phyloP scores from a whole-genome alignment of 345 rosid genomes.

The Salix brachista region DNA sequence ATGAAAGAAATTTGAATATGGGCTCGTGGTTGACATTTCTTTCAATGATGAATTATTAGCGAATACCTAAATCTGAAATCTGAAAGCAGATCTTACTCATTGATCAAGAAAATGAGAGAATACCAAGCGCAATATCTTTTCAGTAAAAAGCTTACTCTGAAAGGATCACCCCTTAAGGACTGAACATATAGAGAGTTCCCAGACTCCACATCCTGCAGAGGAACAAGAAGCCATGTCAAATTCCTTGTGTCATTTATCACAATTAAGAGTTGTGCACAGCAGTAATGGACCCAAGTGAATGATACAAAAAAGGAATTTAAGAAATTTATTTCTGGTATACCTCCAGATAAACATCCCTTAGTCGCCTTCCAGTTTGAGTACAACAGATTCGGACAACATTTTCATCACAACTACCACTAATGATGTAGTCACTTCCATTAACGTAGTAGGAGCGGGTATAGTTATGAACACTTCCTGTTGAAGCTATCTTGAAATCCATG shows the following conservation, averaged over 20 bases:
- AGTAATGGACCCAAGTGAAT: neutral
- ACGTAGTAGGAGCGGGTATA: slow-evolving; percentile 92
- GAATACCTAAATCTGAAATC: too few species aligned
- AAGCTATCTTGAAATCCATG: slow-evolving; percentile 61
- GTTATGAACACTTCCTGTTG: slow-evolving; percentile 76
- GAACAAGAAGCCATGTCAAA: neutral
- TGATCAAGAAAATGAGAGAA: too few species aligned
- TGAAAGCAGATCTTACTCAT: neutral
- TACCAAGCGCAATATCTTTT: neutral
- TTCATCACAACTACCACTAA: slow-evolving; percentile 93
- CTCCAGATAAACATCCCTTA: slow-evolving; percentile 85
- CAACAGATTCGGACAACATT: slow-evolving; percentile 80
- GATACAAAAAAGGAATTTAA: neutral
- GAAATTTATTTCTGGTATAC: slow-evolving; percentile 24
- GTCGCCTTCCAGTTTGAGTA: slow-evolving; percentile 97
- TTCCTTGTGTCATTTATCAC: neutral
- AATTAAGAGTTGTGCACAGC: slow-evolving; percentile 3
- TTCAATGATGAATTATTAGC: too few species aligned
- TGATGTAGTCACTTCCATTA: slow-evolving; percentile 85
- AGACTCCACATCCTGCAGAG: slow-evolving; percentile 53
- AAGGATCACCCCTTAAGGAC: slow-evolving; percentile 89
- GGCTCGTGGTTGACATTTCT: too few species aligned
- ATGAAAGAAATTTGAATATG: too few species aligned
- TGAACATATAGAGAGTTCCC: slow-evolving; percentile 82
- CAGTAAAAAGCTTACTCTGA: slow-evolving; percentile 52